Conservation (phyloP, 1,284 basidiomycete species). For the Singerocomus rubriflavus region DNA sequence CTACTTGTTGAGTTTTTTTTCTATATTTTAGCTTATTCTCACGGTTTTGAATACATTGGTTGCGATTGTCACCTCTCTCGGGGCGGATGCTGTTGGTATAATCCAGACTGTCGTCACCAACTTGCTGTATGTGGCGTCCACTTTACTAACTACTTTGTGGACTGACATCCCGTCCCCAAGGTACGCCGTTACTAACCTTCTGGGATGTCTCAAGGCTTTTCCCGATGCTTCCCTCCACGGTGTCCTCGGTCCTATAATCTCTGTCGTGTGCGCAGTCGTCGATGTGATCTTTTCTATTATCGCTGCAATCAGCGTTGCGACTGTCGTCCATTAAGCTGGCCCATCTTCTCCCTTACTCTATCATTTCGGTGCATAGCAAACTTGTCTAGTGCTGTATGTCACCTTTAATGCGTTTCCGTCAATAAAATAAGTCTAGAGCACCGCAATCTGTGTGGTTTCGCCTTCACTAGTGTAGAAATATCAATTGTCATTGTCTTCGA, state of each 20-base stretch:
- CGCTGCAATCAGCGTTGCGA: not conserved
- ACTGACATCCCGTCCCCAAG: conserved; percentile 1
- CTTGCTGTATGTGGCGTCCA: conserved; percentile 9
- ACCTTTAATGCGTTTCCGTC: not conserved
- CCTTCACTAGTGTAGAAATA: not conserved
- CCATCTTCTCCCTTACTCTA: not conserved
- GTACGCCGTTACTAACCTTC: not conserved
- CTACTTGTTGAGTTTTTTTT: not conserved
- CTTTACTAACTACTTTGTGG: too few species aligned
- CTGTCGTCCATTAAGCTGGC: conserved; percentile 2
- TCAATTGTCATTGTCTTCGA: too few species aligned
- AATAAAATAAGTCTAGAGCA: not conserved
- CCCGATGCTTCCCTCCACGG: not conserved
- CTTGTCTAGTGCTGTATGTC: conserved; percentile 9
- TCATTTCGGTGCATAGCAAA: conserved; percentile 11
- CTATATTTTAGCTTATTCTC: conserved; percentile 5
- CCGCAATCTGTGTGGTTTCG: not conserved
- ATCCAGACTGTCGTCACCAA: conserved; percentile 4
- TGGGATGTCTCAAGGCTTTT: conserved; percentile 8
- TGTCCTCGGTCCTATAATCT: conserved; percentile 8
- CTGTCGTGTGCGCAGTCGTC: not conserved
- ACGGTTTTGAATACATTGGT: conserved; percentile 8
- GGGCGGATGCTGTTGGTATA: not conserved
- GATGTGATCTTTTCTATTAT: conserved; percentile 2
- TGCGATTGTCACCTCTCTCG: not conserved